Evolutionary conservation across 306 rosid genomes (phyloP).

Genomic region (Dicorynia guianensis): DNA sequence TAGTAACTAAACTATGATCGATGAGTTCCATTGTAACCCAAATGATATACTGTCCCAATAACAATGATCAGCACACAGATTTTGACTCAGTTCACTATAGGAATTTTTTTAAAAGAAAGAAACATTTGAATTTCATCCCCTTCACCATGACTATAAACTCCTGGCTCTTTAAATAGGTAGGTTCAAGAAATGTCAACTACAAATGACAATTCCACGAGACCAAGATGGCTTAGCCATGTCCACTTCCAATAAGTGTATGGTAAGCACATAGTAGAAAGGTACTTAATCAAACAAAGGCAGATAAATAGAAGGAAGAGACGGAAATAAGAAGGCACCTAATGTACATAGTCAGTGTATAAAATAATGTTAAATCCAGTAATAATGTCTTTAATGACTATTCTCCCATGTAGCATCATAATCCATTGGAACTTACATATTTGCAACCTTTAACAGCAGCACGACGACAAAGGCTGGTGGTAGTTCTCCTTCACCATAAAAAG

Average conservation of each 20-base stretch:
- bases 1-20: constrained; percentile 21
- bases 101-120: too few species aligned
- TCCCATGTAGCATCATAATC: constrained; percentile 10
- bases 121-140: constrained; percentile 21
- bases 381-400: not conserved
- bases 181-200: constrained; percentile 17
- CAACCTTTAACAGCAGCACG: constrained; percentile 98
- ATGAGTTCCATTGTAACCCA: constrained; percentile 27
- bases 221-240: not conserved
- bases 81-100: not conserved
- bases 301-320: constrained; percentile 13
- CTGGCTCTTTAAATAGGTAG: not conserved
- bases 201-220: constrained; percentile 2
- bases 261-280: not conserved
- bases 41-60: not conserved
- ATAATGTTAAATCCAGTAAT: not conserved
- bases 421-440: constrained; percentile 77
- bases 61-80: constrained; percentile 16
- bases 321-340: constrained; percentile 8
- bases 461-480: constrained; percentile 87
- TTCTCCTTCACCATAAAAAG: constrained; percentile 91
- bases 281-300: not conserved
- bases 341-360: constrained; percentile 21
- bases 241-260: constrained; percentile 23
- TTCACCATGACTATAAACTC: constrained; percentile 13